Percentiles rank a stretch among this genome's conserved stretches.
Evolutionary conservation across 2,329 filamentous ascomycete species (phyloP).

Genomic region (Pseudopithomyces maydicus): DNA sequence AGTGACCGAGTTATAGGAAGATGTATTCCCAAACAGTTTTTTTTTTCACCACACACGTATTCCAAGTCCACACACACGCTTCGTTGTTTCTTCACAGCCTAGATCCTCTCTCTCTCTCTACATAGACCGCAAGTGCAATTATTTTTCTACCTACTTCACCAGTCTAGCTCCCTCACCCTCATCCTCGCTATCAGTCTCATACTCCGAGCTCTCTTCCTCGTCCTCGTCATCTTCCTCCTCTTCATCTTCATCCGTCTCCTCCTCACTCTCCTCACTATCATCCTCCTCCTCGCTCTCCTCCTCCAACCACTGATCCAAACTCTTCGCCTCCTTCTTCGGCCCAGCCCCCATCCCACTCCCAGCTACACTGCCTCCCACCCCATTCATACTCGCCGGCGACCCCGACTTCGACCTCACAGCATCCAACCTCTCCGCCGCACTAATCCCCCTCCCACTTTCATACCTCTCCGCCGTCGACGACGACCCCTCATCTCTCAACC

Average conservation of each 20-base stretch:
- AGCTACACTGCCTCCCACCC: conserved; percentile 39
- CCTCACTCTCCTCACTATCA: conserved; percentile 57
- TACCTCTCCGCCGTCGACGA: conserved; percentile 36
- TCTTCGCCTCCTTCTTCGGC: conserved; percentile 66
- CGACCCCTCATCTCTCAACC: conserved; percentile 64
- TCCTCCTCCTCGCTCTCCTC: conserved; percentile 57
- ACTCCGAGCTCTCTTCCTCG: conserved; percentile 66
- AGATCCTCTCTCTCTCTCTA: too few species aligned
- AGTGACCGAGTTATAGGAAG: too few species aligned
- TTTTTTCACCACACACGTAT: too few species aligned
- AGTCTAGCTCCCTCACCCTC: conserved; percentile 43
- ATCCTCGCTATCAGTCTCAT: conserved; percentile 56
- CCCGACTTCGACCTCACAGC: conserved; percentile 51
- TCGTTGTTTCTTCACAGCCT: too few species aligned
- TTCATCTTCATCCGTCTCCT: conserved; percentile 63
- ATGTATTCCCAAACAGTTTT: too few species aligned
- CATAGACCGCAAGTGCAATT: background rate
- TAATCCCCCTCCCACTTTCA: conserved; percentile 46
- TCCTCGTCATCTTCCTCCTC: conserved; percentile 53
- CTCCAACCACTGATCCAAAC: conserved; percentile 89
- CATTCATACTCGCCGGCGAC: conserved; percentile 54
- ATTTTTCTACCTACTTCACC: conserved; percentile 32
- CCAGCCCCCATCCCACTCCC: conserved; percentile 7
- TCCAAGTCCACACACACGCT: too few species aligned
- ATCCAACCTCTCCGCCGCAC: conserved; percentile 69